Conservation (phyloP, 1,139 yeast genomes). For the Geotrichum bryndzae region DNA sequence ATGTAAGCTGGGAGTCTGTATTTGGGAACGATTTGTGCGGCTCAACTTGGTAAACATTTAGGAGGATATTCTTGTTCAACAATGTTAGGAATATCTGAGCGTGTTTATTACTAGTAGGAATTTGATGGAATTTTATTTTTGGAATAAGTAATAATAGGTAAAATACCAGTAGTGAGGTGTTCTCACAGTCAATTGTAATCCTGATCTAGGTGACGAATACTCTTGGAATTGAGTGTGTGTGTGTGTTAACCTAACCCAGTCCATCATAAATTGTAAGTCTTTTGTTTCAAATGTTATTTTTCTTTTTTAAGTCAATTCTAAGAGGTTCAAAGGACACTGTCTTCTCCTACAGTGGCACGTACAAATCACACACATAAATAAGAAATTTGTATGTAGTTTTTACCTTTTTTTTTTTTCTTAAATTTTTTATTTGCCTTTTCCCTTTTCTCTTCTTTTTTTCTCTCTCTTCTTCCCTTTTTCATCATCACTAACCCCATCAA, state of each 20-base stretch:
- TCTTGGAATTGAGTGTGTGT: not conserved
- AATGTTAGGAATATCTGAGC: too few species aligned
- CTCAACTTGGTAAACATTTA: not conserved
- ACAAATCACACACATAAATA: not conserved
- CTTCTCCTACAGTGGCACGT: not conserved
- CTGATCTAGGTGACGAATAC: not conserved
- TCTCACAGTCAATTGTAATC: too few species aligned
- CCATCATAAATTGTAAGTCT: not conserved
- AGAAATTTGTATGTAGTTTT: not conserved
- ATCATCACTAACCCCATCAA: not conserved
- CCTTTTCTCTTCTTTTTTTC: not conserved
- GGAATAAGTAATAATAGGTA: too few species aligned
- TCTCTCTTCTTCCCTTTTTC: slow-evolving; percentile 1
- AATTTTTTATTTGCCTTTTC: slow-evolving; percentile 4
- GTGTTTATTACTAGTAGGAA: too few species aligned
- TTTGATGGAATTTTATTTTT: too few species aligned
- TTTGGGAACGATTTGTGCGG: not conserved
- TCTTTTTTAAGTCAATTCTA: not conserved
- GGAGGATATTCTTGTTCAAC: too few species aligned
- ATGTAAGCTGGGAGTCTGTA: not conserved
- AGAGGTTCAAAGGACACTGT: not conserved
- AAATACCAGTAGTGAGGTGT: too few species aligned
- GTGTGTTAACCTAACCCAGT: not conserved
- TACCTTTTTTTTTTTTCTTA: slow-evolving; percentile 6
- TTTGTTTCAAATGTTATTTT: not conserved